Evolutionary conservation across 1,139 yeast genomes (phyloP).

Genomic region (Pichia cactophila): DNA sequence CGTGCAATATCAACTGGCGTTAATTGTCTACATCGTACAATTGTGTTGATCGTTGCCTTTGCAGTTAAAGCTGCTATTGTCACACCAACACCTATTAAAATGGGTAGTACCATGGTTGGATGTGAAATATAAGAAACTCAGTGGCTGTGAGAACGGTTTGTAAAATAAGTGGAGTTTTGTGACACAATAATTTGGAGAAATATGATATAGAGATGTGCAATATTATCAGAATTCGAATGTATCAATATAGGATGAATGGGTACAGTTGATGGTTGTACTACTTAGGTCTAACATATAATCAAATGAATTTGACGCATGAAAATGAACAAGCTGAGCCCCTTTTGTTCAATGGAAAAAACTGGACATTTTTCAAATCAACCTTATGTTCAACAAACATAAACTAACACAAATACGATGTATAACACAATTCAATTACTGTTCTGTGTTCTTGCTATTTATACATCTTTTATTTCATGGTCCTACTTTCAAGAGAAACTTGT

Average conservation of each 20-base stretch:
- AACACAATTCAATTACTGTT: conserved; percentile 21
- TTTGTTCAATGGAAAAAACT: background rate
- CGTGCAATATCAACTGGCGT: conserved; percentile 52
- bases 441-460: conserved; percentile 71
- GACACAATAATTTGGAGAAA: too few species aligned
- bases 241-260: too few species aligned
- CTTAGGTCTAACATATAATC: too few species aligned
- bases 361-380: background rate
- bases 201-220: too few species aligned
- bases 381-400: too few species aligned
- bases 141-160: too few species aligned
- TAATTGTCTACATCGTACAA: conserved; percentile 35
- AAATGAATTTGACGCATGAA: too few species aligned
- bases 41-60: conserved; percentile 43
- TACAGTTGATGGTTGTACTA: too few species aligned
- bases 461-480: conserved; percentile 86
- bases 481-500: conserved; percentile 82
- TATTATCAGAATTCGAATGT: too few species aligned
- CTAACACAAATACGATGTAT: background rate
- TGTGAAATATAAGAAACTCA: too few species aligned
- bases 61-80: conserved; percentile 47
- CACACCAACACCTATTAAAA: conserved; percentile 50
- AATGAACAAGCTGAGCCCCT: background rate
- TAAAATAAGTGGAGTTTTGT: too few species aligned
- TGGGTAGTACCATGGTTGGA: conserved; percentile 32